phyloP scores from a whole-genome alignment of 176 grass and related monocot species.

The Carex pumila region DNA sequence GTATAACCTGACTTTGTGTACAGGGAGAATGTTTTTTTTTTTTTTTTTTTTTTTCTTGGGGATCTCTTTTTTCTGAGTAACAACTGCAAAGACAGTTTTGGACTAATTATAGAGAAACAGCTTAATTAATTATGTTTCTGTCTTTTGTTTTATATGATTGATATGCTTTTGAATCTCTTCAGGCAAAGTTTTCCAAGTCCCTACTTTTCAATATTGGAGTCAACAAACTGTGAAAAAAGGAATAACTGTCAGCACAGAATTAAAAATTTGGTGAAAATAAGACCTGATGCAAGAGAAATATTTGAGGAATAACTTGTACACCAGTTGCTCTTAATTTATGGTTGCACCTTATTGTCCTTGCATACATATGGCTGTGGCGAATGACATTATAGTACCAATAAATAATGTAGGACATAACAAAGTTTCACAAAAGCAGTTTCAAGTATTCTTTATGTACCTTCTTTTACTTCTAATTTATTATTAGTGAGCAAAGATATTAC shows the following conservation, averaged over 20 bases:
- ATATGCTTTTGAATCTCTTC: not conserved
- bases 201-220: not conserved
- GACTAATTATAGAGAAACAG: not conserved
- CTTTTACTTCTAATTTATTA: too few species aligned
- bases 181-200: not conserved
- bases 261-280: not conserved
- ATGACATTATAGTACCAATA: too few species aligned
- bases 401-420: too few species aligned
- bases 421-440: too few species aligned
- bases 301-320: too few species aligned
- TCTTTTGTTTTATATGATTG: not conserved
- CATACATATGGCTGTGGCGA: too few species aligned
- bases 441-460: too few species aligned
- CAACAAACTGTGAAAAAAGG: not conserved
- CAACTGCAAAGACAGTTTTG: constrained; percentile 7
- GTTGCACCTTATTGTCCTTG: not conserved
- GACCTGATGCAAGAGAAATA: too few species aligned
- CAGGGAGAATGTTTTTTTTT: not conserved
- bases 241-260: not conserved
- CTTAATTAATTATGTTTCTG: not conserved
- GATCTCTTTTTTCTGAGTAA: not conserved
- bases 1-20: not conserved
- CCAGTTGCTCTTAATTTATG: too few species aligned
- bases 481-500: too few species aligned
- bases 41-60: not conserved